Evolutionary conservation across 345 rosid genomes (phyloP).

Genomic region (Trapa bicornis): DNA sequence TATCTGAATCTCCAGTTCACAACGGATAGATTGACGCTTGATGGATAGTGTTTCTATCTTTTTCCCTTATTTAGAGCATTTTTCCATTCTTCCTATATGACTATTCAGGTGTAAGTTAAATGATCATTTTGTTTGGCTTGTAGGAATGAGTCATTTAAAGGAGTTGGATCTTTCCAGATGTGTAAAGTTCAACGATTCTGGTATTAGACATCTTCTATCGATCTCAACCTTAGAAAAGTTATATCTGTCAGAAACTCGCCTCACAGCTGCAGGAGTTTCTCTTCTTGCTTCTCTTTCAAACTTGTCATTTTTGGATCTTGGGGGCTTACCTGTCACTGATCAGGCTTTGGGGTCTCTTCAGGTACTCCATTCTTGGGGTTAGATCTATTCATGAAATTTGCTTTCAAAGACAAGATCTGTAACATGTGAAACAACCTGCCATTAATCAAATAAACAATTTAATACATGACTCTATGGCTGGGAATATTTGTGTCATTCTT

Average conservation of each 20-base stretch:
- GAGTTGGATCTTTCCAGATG: conserved; percentile 84
- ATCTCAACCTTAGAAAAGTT: conserved; percentile 51
- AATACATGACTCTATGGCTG: background rate
- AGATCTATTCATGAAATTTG: background rate
- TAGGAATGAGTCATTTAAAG: conserved; percentile 56
- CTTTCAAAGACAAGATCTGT: background rate
- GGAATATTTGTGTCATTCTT: background rate
- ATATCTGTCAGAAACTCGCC: conserved; percentile 48
- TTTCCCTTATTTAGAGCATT: too few species aligned
- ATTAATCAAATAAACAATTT: background rate
- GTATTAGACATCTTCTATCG: conserved; percentile 53
- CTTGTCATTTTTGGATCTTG: conserved; percentile 49
- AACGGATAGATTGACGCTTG: background rate
- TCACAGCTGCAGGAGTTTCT: conserved; percentile 47
- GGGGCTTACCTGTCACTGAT: conserved; percentile 82
- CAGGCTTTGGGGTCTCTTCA: conserved; percentile 45
- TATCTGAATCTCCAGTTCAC: background rate
- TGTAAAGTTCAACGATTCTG: conserved; percentile 58
- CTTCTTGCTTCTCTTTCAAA: conserved; percentile 55
- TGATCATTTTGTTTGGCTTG: conserved; percentile 8
- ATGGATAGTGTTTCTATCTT: background rate
- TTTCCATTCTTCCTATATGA: too few species aligned
- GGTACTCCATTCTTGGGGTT: conserved; percentile 24
- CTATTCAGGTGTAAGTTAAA: too few species aligned
- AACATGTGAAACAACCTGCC: background rate